Base-by-base conservation (phyloP, 139 green algal species). In the Monoraphidium neglectum region DNA sequence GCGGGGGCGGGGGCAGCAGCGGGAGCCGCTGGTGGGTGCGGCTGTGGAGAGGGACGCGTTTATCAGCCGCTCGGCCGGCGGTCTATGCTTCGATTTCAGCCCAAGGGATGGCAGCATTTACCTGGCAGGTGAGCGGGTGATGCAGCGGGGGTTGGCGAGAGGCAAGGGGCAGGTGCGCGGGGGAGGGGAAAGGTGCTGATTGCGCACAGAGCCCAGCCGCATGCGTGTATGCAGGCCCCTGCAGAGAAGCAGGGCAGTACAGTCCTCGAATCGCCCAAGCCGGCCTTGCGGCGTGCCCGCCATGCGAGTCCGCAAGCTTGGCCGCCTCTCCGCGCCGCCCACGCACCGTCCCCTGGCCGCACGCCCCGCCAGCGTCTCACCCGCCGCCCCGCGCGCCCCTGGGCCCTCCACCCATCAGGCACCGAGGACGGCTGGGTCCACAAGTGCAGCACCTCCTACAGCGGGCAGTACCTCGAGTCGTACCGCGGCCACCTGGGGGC, bases 381-480 rank as follows among this genome's bases (percentile, higher is more conserved):
- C 15, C 18, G 49, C 49, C 15, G 49, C 24, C 57, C 61, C 61
- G 23, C 28, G 15, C 61, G 40, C 61, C 61, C 5, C 28, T 43
- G 26, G 6, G 5, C 18, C n/a, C 38, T 5, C 35, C 4, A 28
- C 3, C 36, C 60, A 69, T 80, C 86, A 64, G 91, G 88, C 59
- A 97, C 93, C 0, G 93, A 98, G 81, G 93, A 98, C 24, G 93
- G 93, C 4, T 82, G 72, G 61, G 90, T 98, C 65, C 92, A 97
- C 83, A 89, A 89, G 64, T 98, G 93, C 90, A 91, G 80, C 67
- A 94, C 82, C 10, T 87, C 74, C 10, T 97, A 96, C 85, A 88
- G 66, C 28, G 92, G 97, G 79, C 93, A 97, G 79, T 93, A 94
- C 81, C 62, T 95, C 24, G 83, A 91, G 75, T 89, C 72, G 37